Conservation (phyloP, 1,139 yeast species). For the Yamadazyma friedrichii region DNA sequence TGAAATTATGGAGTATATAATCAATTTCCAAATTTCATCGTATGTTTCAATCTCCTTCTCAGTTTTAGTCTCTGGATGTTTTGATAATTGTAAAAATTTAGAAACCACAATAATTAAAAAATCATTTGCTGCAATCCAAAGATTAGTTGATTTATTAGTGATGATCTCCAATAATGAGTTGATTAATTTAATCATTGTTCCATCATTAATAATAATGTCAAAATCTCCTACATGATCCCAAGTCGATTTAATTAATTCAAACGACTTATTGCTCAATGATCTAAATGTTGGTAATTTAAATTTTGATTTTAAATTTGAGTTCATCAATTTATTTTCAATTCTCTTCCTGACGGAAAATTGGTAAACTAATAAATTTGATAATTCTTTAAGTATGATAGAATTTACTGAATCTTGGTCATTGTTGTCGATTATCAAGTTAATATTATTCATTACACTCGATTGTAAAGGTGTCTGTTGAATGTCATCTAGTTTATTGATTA, state of each 20-base stretch:
- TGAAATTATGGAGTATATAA: slow-evolving; percentile 42
- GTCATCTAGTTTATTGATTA: slow-evolving; percentile 50
- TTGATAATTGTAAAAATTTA: slow-evolving; percentile 13
- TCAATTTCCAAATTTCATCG: slow-evolving; percentile 44
- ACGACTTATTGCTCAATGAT: slow-evolving; percentile 55
- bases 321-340: slow-evolving; percentile 39
- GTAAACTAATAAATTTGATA: slow-evolving; percentile 50
- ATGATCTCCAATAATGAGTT: slow-evolving; percentile 26
- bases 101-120: slow-evolving; percentile 25
- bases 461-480: slow-evolving; percentile 56
- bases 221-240: slow-evolving; percentile 32
- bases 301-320: slow-evolving; percentile 25
- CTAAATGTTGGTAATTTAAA: slow-evolving; percentile 65
- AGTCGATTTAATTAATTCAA: slow-evolving; percentile 38
- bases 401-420: slow-evolving; percentile 37
- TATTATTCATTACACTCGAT: slow-evolving; percentile 43
- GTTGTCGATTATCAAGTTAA: slow-evolving; percentile 22
- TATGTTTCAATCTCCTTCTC: slow-evolving; percentile 5
- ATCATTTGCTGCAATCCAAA: slow-evolving; percentile 46
- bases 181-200: slow-evolving; percentile 35
- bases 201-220: slow-evolving; percentile 40
- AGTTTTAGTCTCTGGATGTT: neutral
- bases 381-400: slow-evolving; percentile 49
- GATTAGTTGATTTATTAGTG: slow-evolving; percentile 28
- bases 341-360: slow-evolving; percentile 61